phyloP scores from a whole-genome alignment of 2,329 filamentous ascomycete genomes.

The Talaromyces sp. region DNA sequence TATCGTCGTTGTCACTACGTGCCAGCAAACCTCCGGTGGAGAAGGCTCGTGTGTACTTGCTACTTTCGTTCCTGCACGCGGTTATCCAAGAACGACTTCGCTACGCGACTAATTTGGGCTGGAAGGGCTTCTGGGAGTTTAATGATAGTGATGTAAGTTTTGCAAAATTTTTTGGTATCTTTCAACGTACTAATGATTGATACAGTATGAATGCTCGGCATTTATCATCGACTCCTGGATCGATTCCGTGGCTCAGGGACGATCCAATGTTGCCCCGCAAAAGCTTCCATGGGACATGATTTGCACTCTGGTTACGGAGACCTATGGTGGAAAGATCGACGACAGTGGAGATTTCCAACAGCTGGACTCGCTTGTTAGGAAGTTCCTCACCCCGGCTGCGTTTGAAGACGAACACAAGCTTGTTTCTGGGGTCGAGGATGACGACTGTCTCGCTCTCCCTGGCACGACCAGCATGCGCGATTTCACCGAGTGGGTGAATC shows the following conservation, averaged over 20 bases:
- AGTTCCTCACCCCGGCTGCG: conserved; percentile 76
- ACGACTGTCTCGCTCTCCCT: conserved; percentile 65
- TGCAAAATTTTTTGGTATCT: background rate
- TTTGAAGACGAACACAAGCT: conserved; percentile 92
- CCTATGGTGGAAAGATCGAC: conserved; percentile 97
- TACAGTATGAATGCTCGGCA: conserved; percentile 89
- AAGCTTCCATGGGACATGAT: conserved; percentile 98
- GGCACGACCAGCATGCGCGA: conserved; percentile 75
- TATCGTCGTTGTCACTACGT: conserved; percentile 72
- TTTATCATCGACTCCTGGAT: conserved; percentile 96
- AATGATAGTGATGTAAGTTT: conserved; percentile 93
- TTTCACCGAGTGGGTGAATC: conserved; percentile 87
- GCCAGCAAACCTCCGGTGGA: conserved; percentile 81
- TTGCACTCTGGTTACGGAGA: conserved; percentile 81
- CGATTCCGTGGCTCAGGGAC: conserved; percentile 71
- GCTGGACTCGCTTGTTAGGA: conserved; percentile 66
- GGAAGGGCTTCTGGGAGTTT: conserved; percentile 99
- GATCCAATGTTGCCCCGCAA: conserved; percentile 86
- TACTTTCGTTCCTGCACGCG: conserved; percentile 91
- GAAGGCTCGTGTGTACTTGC: conserved; percentile 78
- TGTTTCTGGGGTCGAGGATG: conserved; percentile 60
- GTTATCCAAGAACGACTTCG: conserved; percentile 91
- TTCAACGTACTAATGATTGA: conserved; percentile 17
- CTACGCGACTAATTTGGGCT: conserved; percentile 88
- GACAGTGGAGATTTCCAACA: conserved; percentile 75